phyloP scores from a whole-genome alignment of 2,329 filamentous ascomycete genomes.

The Aspergillus ochraceoroseus region DNA sequence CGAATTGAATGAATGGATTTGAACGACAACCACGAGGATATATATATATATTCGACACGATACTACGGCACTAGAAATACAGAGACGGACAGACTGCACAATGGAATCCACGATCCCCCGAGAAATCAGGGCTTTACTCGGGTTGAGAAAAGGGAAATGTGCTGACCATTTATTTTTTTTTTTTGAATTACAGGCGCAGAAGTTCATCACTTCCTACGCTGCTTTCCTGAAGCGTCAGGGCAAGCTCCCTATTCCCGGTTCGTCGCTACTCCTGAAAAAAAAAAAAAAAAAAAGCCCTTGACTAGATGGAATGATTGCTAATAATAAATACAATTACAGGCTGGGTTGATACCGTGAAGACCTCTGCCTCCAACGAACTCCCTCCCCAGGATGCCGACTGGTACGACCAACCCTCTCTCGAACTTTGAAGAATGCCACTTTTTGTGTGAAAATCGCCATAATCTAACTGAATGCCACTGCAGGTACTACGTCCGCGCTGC shows the following conservation, averaged over 20 bases:
- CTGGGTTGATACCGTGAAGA: conserved; percentile 99
- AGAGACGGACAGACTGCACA: conserved; percentile 1
- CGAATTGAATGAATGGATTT: no score
- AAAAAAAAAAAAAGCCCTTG: no score
- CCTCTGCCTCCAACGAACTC: conserved; percentile 91
- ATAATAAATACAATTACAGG: conserved; percentile 48
- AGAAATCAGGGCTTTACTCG: not conserved
- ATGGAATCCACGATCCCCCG: not conserved
- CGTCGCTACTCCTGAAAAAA: conserved; percentile 32
- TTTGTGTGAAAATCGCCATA: no score
- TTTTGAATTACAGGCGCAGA: conserved; percentile 51
- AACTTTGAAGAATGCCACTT: no score
- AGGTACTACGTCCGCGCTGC: conserved; percentile 80
- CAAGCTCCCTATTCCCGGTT: conserved; percentile 65
- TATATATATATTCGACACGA: no score
- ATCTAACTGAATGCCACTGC: conserved; percentile 9
- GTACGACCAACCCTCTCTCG: conserved; percentile 55
- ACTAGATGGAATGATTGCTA: conserved; percentile 1
- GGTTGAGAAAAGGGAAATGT: conserved; percentile 2
- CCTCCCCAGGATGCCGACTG: conserved; percentile 98
- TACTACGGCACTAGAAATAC: no score
- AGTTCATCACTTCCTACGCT: conserved; percentile 64
- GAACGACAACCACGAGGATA: no score
- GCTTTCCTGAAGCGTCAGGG: conserved; percentile 67
- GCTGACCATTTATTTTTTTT: conserved; percentile 20